Evolutionary conservation across 2,329 filamentous ascomycete species (phyloP), one percentile per base, ranked within the genome.

Genomic region (Epichloe glyceriae): DNA sequence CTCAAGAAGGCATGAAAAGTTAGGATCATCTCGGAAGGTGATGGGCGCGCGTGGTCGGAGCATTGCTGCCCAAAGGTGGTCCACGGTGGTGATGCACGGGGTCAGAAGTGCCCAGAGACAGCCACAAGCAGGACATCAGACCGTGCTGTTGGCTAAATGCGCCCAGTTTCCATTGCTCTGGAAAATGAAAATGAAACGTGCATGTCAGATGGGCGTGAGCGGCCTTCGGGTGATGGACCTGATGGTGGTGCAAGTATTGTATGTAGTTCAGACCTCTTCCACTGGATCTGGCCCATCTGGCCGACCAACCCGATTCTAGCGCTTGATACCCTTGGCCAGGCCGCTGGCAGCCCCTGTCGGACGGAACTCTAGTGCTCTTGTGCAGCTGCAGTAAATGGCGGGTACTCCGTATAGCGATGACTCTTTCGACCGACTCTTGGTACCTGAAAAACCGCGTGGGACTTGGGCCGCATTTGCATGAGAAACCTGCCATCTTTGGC

Each of bases 1-100:
- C 26, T 30, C 8, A 12, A 12, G 35, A 38, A 38, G 35, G 35
- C 5, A 7, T 38, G n/a, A 38, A n/a, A 38, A 14, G 12, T 38
- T n/a, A n/a, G 35, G 26, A 30, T 30, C 26, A 30, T 30, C 26
- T 30, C 26, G 26, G 10, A 30, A 30, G 20, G 20, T 22, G 20
- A 22, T 3, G 20, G 20, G 20, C 20, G 20, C 7, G 26, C 26
- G 26, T 11, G 26, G 26, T 10, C 8, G 26, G 48, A 51, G 55
- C 55, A 57, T 56, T 57, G 55, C 47, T 57, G 55, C 55, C 54
- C 54, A 53, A 57, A 39, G 15, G 20, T 40, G 50, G 46, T 35
- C 42, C 47, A 30, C 10, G 17, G 35, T 30, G 39, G 30, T 44
- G n/a, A 45, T 50, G 43, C 34, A 38, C 34, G 14, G 38, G 20